Evolutionary conservation across 2,329 filamentous ascomycete species (phyloP).

Genomic region (Celoporthe dispersa): DNA sequence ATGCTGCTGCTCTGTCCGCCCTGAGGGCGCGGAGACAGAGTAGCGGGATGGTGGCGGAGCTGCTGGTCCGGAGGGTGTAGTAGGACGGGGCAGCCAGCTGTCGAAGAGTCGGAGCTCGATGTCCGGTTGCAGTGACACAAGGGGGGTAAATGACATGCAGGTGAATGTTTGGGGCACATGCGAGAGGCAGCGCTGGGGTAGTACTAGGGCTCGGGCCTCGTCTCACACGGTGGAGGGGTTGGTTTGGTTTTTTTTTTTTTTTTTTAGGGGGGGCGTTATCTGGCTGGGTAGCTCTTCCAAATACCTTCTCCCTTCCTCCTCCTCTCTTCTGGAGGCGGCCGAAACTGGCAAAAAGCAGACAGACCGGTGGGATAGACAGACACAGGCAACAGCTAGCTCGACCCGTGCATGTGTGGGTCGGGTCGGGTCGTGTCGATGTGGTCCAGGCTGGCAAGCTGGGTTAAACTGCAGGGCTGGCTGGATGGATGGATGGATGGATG

Average conservation of each 20-base stretch:
- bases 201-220: background rate
- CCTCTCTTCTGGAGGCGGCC: background rate
- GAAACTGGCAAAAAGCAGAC: too few species aligned
- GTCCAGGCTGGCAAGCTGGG: background rate
- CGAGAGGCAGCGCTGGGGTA: slow-evolving; percentile 1
- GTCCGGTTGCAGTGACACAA: slow-evolving; percentile 9
- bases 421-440: background rate
- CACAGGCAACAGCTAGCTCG: background rate
- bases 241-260: too few species aligned
- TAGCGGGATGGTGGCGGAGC: slow-evolving; percentile 7
- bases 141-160: slow-evolving; percentile 16
- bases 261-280: too few species aligned
- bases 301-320: background rate
- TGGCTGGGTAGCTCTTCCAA: background rate
- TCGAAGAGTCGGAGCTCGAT: slow-evolving; percentile 16
- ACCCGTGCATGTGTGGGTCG: background rate
- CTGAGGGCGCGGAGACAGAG: background rate
- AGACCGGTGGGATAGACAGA: background rate
- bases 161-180: background rate
- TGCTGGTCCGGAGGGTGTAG: slow-evolving; percentile 7
- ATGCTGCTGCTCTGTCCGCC: background rate
- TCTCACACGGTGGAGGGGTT: background rate
- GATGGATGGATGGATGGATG: too few species aligned
- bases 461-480: too few species aligned
- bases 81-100: background rate